These are phyloP conservation scores for Aureobasidium subglaciale DNA, from an alignment of 2,329 filamentous ascomycete genomes.

Conservation along the genomic window DNA sequence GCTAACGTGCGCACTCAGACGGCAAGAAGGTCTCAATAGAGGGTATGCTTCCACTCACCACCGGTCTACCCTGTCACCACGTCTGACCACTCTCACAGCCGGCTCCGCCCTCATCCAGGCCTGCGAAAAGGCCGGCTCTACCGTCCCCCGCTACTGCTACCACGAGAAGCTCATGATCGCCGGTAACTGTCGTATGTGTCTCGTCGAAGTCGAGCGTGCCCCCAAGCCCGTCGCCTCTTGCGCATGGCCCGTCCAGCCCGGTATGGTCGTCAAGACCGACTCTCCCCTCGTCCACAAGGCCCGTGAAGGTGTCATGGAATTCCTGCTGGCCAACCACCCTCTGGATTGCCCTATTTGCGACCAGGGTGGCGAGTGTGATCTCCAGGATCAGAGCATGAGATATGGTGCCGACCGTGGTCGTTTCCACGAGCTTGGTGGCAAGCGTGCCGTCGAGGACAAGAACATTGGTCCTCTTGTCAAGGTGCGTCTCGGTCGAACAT, in stretches of 20 bases:
- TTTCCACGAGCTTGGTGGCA: slow-evolving; percentile 92
- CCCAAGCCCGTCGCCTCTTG: slow-evolving; percentile 98
- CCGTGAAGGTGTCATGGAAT: slow-evolving; percentile 98
- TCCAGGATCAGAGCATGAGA: slow-evolving; percentile 98
- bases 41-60: slow-evolving; percentile 50
- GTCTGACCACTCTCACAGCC: slow-evolving; percentile 48
- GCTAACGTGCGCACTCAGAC: slow-evolving; percentile 52
- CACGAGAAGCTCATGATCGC: slow-evolving; percentile 99
- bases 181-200: slow-evolving; percentile 98
- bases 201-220: slow-evolving; percentile 93
- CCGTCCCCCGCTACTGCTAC: slow-evolving; percentile 95
- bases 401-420: slow-evolving; percentile 93
- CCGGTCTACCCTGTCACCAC: neutral
- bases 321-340: slow-evolving; percentile 90
- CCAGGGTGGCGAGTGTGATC: slow-evolving; percentile 97
- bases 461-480: slow-evolving; percentile 98
- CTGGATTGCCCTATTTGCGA: slow-evolving; percentile 97
- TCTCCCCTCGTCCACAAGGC: slow-evolving; percentile 95
- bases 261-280: slow-evolving; percentile 99
- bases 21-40: slow-evolving; percentile 97
- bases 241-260: slow-evolving; percentile 96
- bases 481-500: slow-evolving; percentile 27
- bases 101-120: slow-evolving; percentile 97
- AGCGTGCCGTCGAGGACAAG: slow-evolving; percentile 98
- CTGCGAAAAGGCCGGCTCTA: slow-evolving; percentile 93